These are phyloP conservation scores for Arachis stenosperma DNA, from an alignment of 306 rosid genomes.

Conservation along the genomic window DNA sequence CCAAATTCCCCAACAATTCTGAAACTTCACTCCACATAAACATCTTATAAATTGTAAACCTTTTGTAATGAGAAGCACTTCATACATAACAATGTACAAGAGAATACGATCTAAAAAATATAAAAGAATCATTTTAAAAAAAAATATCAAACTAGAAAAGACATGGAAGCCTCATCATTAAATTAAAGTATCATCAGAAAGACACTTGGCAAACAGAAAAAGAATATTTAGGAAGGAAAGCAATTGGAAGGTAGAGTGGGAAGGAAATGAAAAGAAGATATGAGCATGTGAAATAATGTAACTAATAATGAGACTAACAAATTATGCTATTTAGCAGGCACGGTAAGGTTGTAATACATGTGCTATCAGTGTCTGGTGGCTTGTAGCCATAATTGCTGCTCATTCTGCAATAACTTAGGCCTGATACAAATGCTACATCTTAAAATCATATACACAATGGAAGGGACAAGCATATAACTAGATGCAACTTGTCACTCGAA, in stretches of 20 bases:
- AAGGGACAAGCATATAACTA: conserved; percentile 2
- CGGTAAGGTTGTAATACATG: not conserved
- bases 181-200: not conserved
- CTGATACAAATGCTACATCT: not conserved
- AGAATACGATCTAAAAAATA: not conserved
- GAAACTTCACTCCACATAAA: not conserved
- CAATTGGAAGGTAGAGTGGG: not conserved
- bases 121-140: not conserved
- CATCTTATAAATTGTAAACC: not conserved
- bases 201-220: not conserved
- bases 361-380: conserved; percentile 2
- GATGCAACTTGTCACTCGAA: not conserved
- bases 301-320: not conserved
- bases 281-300: not conserved
- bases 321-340: conserved; percentile 19
- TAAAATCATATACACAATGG: conserved; percentile 10
- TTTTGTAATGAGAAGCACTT: not conserved
- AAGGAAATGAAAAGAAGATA: not conserved
- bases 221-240: not conserved
- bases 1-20: not conserved
- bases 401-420: conserved; percentile 7
- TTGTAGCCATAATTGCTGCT: conserved; percentile 21
- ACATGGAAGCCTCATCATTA: not conserved
- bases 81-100: not conserved
- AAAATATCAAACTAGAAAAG: not conserved